A percentile compares a stretch with the other conserved stretches of the same genome.
Evolutionary conservation across 108 stramenopile species (phyloP).

Genomic region (Skeletonema costatum): DNA sequence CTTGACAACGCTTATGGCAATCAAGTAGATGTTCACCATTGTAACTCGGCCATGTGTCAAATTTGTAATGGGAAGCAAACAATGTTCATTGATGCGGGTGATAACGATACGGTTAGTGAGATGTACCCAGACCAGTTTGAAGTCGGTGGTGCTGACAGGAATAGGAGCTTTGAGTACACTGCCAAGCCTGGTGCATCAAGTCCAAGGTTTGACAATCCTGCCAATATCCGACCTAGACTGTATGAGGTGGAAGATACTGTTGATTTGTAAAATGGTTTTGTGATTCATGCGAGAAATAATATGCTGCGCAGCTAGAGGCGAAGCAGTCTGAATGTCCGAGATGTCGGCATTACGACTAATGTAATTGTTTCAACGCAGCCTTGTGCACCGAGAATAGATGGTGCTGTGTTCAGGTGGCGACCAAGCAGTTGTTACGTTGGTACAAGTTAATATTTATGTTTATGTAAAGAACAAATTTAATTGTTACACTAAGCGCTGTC

Average conservation of each 20-base stretch:
- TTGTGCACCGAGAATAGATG: neutral
- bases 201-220: neutral
- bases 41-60: neutral
- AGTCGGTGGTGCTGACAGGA: neutral
- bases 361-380: neutral
- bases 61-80: neutral
- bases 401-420: neutral
- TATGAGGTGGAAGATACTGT: constrained; percentile 1
- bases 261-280: neutral
- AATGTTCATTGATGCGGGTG: neutral
- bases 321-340: neutral
- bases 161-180: neutral
- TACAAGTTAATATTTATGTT: neutral
- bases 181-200: neutral
- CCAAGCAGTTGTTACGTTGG: neutral
- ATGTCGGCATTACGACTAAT: neutral
- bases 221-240: neutral
- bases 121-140: neutral
- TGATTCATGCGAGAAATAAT: neutral
- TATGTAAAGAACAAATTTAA: neutral
- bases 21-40: neutral
- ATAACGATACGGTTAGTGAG: neutral
- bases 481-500: neutral
- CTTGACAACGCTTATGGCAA: neutral
- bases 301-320: neutral